Conservation (phyloP, 441 rosid genomes). For the Capsella rubella region DNA sequence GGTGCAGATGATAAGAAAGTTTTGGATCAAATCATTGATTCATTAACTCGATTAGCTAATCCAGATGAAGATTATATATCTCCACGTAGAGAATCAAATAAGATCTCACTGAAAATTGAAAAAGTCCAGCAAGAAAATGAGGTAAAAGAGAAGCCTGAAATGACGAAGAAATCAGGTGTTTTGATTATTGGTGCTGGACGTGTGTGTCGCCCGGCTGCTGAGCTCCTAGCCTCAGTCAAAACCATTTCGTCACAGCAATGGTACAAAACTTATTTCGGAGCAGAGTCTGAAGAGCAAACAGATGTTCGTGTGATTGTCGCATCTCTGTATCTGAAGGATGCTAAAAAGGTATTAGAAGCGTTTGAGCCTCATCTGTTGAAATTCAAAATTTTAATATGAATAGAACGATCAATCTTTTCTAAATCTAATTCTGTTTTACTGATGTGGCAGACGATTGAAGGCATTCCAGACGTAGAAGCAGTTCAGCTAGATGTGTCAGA, state of each 20-base stretch:
- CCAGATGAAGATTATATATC: slow-evolving; percentile 50
- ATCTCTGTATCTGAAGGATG: slow-evolving; percentile 88
- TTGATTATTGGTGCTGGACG: slow-evolving; percentile 96
- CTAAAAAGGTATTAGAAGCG: slow-evolving; percentile 74
- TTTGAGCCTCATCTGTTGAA: neutral
- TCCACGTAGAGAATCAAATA: slow-evolving; percentile 48
- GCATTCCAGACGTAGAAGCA: slow-evolving; percentile 78
- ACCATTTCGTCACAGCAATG: slow-evolving; percentile 52
- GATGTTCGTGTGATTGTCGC: slow-evolving; percentile 78
- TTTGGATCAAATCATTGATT: slow-evolving; percentile 88
- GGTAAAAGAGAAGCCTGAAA: slow-evolving; percentile 46
- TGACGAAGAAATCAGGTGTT: slow-evolving; percentile 55
- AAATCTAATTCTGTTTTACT: slow-evolving; percentile 12
- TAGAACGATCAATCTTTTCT: neutral
- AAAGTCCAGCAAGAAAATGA: slow-evolving; percentile 61
- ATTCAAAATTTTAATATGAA: neutral
- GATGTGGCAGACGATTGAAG: slow-evolving; percentile 66
- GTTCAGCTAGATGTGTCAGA: slow-evolving; percentile 81
- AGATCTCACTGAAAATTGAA: slow-evolving; percentile 60
- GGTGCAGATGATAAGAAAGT: slow-evolving; percentile 81
- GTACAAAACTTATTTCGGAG: slow-evolving; percentile 53
- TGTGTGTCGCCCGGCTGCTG: slow-evolving; percentile 92
- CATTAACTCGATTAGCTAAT: slow-evolving; percentile 81
- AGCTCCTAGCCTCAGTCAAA: slow-evolving; percentile 73
- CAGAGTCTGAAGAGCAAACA: slow-evolving; percentile 54